Evolutionary conservation across 306 rosid genomes (phyloP), one percentile per base, ranked within the genome.

Genomic region (Trifolium fragiferum): DNA sequence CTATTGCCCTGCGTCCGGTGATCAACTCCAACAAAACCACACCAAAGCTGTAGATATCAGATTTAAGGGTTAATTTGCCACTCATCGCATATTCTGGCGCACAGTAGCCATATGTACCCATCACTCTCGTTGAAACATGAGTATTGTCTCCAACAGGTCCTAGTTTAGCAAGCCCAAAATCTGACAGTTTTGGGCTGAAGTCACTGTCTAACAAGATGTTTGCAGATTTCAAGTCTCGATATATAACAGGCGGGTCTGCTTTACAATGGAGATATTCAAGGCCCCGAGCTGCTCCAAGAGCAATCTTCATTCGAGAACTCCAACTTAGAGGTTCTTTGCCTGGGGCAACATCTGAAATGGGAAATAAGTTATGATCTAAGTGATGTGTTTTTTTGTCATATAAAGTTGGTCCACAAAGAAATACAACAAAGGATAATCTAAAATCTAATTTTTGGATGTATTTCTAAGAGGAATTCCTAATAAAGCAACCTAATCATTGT

Each of bases 61-160:
- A 95, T 76, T 95, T 95, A 64, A 92, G 93, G 8, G 99, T 95
- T 86, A 92, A 81, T 76, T 92, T 92, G 37, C 99, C 98, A 53
- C 96, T 92, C 98, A 95, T 95, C 58, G 98, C 98, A 16, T 95
- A 95, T 80, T 95, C 99, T 23, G 99, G 99, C 7, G 99, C 99
- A 68, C 99, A 92, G 84, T 93, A 91, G 49, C 98, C 97, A 51
- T 91, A 89, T 9, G 97, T 93, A 77, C 97, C 98, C 98, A 93
- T 93, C 47, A 93, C 96, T 87, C 98, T 84, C 10, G 98, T 94
- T 55, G 98, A 94, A 78, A 94, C 98, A 79, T 94, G 98, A 37
- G 98, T 91, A 21, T 88, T 90, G 76, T 94, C 97, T n/a, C 98
- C 98, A 50, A 91, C 98, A 64, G 98, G 97, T 71, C 97, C 97